Percentiles rank a stretch among this genome's conserved stretches.
These are phyloP conservation scores for Fomes fomentarius DNA, from an alignment of 1,284 basidiomycete genomes.

Conservation along the genomic window DNA sequence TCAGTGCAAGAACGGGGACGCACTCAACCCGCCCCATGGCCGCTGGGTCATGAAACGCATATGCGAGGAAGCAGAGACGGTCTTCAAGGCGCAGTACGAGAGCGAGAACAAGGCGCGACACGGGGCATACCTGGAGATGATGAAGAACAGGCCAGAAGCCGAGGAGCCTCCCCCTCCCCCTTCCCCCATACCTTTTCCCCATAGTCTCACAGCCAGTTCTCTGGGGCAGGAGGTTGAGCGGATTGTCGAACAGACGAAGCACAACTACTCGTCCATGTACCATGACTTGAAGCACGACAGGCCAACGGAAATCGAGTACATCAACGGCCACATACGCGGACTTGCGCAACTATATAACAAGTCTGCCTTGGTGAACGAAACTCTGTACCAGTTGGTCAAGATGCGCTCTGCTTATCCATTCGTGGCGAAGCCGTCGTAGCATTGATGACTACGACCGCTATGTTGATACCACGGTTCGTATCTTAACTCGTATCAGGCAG, in stretches of 20 bases:
- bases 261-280: slow-evolving; percentile 82
- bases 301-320: slow-evolving; percentile 78
- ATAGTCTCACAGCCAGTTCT: slow-evolving; percentile 42
- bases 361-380: slow-evolving; percentile 56
- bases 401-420: slow-evolving; percentile 42
- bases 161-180: background rate
- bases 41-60: slow-evolving; percentile 50
- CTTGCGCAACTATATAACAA: slow-evolving; percentile 69
- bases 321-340: slow-evolving; percentile 84
- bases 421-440: slow-evolving; percentile 4
- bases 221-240: slow-evolving; percentile 57
- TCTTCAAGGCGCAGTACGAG: slow-evolving; percentile 56
- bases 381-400: slow-evolving; percentile 65
- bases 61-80: slow-evolving; percentile 61
- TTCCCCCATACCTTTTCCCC: slow-evolving; percentile 38
- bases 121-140: slow-evolving; percentile 22
- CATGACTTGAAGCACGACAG: slow-evolving; percentile 63
- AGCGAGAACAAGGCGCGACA: slow-evolving; percentile 38
- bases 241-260: slow-evolving; percentile 57
- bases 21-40: slow-evolving; percentile 52
- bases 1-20: slow-evolving; percentile 80
- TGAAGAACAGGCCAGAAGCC: background rate
- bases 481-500: no score
- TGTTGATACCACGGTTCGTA: no score
- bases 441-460: no score